phyloP scores from a whole-genome alignment of 805 yeast species.

The Yamadazyma endophytica region DNA sequence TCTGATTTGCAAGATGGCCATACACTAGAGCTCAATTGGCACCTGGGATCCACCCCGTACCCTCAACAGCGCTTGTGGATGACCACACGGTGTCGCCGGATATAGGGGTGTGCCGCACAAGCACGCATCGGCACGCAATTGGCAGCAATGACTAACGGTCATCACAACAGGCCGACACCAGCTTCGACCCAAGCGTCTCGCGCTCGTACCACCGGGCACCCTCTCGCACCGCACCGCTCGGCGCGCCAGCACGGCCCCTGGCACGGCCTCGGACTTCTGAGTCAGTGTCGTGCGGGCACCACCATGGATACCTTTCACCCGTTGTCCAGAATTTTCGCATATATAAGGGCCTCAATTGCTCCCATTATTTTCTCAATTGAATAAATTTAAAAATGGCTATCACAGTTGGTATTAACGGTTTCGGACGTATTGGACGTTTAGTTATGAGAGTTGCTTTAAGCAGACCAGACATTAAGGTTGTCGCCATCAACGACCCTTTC shows the following conservation, averaged over 20 bases:
- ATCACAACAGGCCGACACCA: too few relatives aligned
- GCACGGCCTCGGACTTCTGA: conserved; percentile 5
- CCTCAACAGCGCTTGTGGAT: too few relatives aligned
- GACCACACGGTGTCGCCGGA: too few relatives aligned
- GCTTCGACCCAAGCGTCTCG: too few relatives aligned
- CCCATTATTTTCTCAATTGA: conserved; percentile 3
- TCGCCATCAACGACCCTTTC: conserved; percentile 90
- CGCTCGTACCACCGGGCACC: background rate
- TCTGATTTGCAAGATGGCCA: too few relatives aligned
- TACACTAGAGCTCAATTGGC: too few relatives aligned
- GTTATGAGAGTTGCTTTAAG: conserved; percentile 77
- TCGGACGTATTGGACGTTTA: conserved; percentile 92
- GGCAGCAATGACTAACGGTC: too few relatives aligned
- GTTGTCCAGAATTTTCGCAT: conserved; percentile 10
- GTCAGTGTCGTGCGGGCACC: conserved; percentile 6
- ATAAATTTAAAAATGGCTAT: conserved; percentile 42
- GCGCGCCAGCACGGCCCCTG: too few relatives aligned
- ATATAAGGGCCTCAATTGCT: background rate
- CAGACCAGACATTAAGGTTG: conserved; percentile 73
- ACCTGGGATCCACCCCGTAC: too few relatives aligned
- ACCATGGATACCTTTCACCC: conserved; percentile 15
- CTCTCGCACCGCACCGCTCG: background rate
- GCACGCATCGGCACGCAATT: too few relatives aligned
- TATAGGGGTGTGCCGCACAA: too few relatives aligned
- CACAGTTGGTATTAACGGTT: conserved; percentile 88